These are phyloP conservation scores for Apostasia ramifera DNA, from an alignment of 106 monocot species.

Conservation along the genomic window DNA sequence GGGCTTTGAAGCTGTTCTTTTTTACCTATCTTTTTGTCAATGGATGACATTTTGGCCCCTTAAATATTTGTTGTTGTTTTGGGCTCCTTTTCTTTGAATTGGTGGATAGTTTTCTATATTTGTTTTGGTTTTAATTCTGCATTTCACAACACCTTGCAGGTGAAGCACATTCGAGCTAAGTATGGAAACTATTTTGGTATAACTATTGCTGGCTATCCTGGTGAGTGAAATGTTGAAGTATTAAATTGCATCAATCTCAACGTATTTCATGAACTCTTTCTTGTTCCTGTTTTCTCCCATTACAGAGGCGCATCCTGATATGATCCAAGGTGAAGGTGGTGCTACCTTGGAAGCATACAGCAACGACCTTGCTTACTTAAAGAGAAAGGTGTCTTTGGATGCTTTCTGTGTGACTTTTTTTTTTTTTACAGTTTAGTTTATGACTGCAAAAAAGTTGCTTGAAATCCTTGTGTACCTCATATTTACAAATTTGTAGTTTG, in stretches of 20 bases:
- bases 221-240: conserved; percentile 18
- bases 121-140: background rate
- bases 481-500: too few species aligned
- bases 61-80: background rate
- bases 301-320: conserved; percentile 87
- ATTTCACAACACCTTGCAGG: conserved; percentile 26
- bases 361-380: conserved; percentile 79
- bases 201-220: conserved; percentile 92
- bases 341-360: conserved; percentile 62
- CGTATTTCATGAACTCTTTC: background rate
- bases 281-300: background rate
- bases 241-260: background rate
- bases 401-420: background rate
- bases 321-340: conserved; percentile 51
- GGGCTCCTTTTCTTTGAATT: background rate
- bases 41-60: too few species aligned
- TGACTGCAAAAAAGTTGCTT: background rate
- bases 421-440: background rate
- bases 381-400: conserved; percentile 53
- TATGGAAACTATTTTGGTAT: conserved; percentile 94
- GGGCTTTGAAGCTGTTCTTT: background rate
- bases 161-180: conserved; percentile 67
- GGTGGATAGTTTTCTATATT: background rate
- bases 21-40: too few species aligned
- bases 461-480: too few species aligned